Evolutionary conservation across 768 basidiomycete genomes (phyloP).

Genomic region (Phlebiopsis gigantea): DNA sequence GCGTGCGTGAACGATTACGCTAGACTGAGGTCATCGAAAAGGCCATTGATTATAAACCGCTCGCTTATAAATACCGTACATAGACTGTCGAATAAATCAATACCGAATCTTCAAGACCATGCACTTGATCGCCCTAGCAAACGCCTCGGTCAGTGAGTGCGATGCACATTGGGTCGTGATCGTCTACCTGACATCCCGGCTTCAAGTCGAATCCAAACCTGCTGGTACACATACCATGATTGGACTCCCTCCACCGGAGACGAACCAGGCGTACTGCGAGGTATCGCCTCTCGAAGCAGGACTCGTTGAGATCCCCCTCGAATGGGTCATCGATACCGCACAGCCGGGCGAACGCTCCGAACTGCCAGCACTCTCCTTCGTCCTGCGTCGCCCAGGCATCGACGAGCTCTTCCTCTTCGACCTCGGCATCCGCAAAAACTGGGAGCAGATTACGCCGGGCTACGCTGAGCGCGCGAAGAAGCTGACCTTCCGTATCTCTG

Average conservation of each 20-base stretch:
- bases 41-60: no score
- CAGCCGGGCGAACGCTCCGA: constrained; percentile 13
- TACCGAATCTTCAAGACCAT: no score
- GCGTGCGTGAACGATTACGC: no score
- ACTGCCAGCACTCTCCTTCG: constrained; percentile 47
- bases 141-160: no score
- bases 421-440: constrained; percentile 41
- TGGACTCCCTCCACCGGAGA: constrained; percentile 27
- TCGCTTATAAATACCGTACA: no score
- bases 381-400: constrained; percentile 42
- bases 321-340: constrained; percentile 23
- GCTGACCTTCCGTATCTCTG: constrained; percentile 48
- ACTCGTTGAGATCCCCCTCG: constrained; percentile 34
- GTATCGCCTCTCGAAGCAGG: constrained; percentile 57
- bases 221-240: no score
- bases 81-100: no score
- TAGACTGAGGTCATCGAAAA: no score
- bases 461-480: constrained; percentile 17
- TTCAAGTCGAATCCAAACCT: no score
- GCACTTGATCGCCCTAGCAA: no score
- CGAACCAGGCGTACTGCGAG: constrained; percentile 43
- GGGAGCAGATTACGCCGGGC: not conserved
- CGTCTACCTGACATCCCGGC: no score
- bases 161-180: no score
- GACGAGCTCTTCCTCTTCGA: constrained; percentile 42